Percentiles rank a stretch among this genome's conserved stretches.
These are phyloP conservation scores for Yarrowia yakushimensis DNA, from an alignment of 805 yeast species.

Conservation along the genomic window DNA sequence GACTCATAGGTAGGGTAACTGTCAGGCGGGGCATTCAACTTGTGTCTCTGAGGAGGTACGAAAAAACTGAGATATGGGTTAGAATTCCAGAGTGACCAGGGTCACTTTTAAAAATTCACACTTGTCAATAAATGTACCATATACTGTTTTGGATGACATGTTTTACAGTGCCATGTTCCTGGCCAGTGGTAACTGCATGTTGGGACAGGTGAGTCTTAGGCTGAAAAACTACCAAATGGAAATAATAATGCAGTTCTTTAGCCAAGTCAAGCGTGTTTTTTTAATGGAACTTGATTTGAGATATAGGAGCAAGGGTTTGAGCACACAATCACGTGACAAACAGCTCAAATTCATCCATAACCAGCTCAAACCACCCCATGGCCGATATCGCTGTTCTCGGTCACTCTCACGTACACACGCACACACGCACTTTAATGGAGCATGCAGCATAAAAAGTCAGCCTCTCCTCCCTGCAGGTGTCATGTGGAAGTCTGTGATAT, in stretches of 20 bases:
- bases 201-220: neutral
- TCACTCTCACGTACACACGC: too few relatives aligned
- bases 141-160: neutral
- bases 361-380: neutral
- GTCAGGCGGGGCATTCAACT: neutral
- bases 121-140: neutral
- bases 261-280: neutral
- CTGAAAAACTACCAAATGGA: neutral
- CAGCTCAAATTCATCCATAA: neutral
- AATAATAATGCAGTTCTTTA: neutral
- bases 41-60: neutral
- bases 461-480: slow-evolving; percentile 3
- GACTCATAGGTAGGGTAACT: slow-evolving; percentile 24
- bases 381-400: slow-evolving; percentile 14
- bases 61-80: neutral
- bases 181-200: neutral
- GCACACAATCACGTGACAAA: neutral
- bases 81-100: neutral
- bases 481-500: neutral
- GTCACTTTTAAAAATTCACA: too few relatives aligned
- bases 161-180: neutral
- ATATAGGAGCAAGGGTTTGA: neutral
- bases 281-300: neutral
- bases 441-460: neutral
- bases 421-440: neutral